Percentiles rank a stretch among this genome's conserved stretches.
Conservation (phyloP, 225 moss, liverwort and hornwort genomes). For the Pseudoscleropodium purum region DNA sequence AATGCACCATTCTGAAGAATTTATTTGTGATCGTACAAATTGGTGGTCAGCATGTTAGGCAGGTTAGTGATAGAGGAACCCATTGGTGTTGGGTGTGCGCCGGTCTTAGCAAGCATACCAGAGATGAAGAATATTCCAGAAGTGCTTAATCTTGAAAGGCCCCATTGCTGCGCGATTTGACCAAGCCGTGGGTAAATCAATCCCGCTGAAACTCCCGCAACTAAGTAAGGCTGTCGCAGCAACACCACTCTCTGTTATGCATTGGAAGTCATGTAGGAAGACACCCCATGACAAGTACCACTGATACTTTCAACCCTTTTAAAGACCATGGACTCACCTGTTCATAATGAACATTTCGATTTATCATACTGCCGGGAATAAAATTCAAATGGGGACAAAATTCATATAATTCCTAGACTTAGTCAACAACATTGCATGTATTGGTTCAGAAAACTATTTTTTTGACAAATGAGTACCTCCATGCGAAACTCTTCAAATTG, state of each 20-base stretch:
- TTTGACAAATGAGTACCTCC: background rate
- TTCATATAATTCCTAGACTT: background rate
- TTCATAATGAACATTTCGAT: background rate
- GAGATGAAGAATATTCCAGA: constrained; percentile 35
- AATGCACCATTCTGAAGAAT: background rate
- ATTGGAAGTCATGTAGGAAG: background rate
- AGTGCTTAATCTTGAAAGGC: constrained; percentile 34
- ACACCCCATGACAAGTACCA: background rate
- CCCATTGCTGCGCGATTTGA: constrained; percentile 38
- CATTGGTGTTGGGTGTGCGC: background rate
- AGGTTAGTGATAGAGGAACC: background rate
- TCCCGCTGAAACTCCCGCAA: constrained; percentile 20
- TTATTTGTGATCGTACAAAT: background rate
- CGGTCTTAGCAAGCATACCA: constrained; percentile 7
- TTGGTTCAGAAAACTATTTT: background rate
- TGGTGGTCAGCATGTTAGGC: background rate
- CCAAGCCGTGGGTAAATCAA: constrained; percentile 34
- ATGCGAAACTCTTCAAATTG: background rate
- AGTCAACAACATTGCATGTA: background rate
- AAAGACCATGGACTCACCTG: background rate
- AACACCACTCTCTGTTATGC: background rate
- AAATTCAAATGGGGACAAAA: background rate
- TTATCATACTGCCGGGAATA: background rate
- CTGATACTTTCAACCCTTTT: background rate
- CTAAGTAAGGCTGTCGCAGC: constrained; percentile 21